A percentile compares a stretch with the other conserved stretches of the same genome.
Conservation (phyloP, 2,329 filamentous ascomycete genomes). For the Eutypa lata region DNA sequence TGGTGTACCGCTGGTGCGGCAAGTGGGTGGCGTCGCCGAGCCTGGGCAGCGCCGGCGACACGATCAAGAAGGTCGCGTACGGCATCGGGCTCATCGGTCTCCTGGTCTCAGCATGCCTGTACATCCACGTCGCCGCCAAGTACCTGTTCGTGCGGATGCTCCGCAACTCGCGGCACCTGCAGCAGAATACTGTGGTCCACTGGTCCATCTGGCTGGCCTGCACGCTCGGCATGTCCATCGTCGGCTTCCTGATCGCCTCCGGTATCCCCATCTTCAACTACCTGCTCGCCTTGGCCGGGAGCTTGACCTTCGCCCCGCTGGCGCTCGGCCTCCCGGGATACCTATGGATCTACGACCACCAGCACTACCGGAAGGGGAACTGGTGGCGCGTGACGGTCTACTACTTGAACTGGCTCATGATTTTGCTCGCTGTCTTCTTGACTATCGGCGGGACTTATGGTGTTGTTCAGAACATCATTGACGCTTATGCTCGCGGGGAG, state of each 20-base stretch:
- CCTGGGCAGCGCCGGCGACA: conserved; percentile 56
- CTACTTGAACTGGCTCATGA: conserved; percentile 33
- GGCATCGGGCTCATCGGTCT: conserved; percentile 56
- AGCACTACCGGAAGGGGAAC: conserved; percentile 26
- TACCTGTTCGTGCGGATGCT: conserved; percentile 32
- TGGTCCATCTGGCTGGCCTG: conserved; percentile 28
- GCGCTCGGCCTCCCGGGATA: conserved; percentile 33
- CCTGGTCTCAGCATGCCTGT: conserved; percentile 37
- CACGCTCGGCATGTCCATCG: conserved; percentile 17
- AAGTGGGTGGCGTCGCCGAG: conserved; percentile 61
- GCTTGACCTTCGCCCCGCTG: conserved; percentile 33
- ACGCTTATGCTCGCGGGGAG: conserved; percentile 45
- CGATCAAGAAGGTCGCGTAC: conserved; percentile 60
- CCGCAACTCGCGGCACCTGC: conserved; percentile 26
- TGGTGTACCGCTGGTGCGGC: conserved; percentile 61
- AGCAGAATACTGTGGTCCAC: conserved; percentile 25
- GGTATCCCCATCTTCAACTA: conserved; percentile 30
- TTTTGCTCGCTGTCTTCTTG: conserved; percentile 33
- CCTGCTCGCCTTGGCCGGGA: conserved; percentile 28
- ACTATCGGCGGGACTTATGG: conserved; percentile 40
- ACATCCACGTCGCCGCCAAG: conserved; percentile 30
- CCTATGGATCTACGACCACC: conserved; percentile 34
- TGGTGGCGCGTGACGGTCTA: conserved; percentile 25
- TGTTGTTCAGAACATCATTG: conserved; percentile 47
- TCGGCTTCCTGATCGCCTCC: conserved; percentile 21